Evolutionary conservation across 2,329 filamentous ascomycete genomes (phyloP), one percentile per base, ranked within the genome.

Genomic region (Hortaea sp.): DNA sequence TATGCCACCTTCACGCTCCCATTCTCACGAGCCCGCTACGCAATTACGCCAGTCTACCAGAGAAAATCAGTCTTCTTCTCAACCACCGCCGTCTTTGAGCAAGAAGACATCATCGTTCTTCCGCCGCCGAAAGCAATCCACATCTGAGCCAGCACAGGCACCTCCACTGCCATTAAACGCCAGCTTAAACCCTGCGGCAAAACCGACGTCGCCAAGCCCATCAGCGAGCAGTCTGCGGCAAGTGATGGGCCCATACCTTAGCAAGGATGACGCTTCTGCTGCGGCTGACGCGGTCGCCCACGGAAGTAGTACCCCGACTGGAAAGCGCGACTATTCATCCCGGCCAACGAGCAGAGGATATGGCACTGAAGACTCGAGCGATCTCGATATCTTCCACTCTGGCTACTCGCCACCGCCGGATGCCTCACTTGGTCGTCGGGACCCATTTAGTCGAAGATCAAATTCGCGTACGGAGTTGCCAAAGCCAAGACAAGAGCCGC

Each of bases 21-120:
- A 45, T 29, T 57, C 56, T 10, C 51, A 52, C 39, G 42, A 42
- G 10, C 38, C 39, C 9, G 13, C 39, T 47, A n/a, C 51, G 5
- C 29, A 34, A 35, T 12, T 32, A 10, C 49, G 43, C 6, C 52
- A 53, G 31, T 7, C 30, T 29, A 43, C 51, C 13, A 35, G 41
- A 30, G 49, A 52, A 12, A 29, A 41, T 6, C 30, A 39, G 12
- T n/a, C 46, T 9, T 28, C 48, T 20, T 39, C 46, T 7, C 47
- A 47, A 10, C 49, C 54, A 10, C 53, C 57, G 9, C 46, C 51
- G n/a, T 46, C 61, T 3, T 69, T 95, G 43, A 85, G 86, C 58
- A 95, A 95, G 72, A 95, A 95, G 66, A 79, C 87, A 4, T 94
- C 90, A 1, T 90, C 88, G 0, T 97, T 98, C 69, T 97, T 97